These are phyloP conservation scores for Hsuehochloa calcarea DNA, from an alignment of 176 grass and related monocot species.

Conservation along the genomic window DNA sequence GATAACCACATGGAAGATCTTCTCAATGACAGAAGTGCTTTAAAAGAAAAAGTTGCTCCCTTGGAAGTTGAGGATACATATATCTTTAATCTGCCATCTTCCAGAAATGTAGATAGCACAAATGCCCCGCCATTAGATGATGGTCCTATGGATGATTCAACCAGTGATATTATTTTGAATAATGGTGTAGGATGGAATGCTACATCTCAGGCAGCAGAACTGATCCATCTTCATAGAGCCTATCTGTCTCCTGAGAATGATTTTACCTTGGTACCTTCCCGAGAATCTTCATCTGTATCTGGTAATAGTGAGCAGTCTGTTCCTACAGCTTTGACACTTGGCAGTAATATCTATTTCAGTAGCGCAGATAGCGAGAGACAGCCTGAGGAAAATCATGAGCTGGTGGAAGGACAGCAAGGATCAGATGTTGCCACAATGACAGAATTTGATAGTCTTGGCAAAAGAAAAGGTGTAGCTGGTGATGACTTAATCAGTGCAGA, in stretches of 20 bases:
- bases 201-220: constrained; percentile 29
- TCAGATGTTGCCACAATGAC: constrained; percentile 23
- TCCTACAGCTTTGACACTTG: constrained; percentile 57
- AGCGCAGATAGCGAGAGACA: constrained; percentile 12
- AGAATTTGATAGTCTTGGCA: constrained; percentile 12
- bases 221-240: constrained; percentile 28
- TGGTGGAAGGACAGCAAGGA: constrained; percentile 28
- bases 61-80: neutral
- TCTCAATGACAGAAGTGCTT: neutral
- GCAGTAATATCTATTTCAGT: constrained; percentile 51
- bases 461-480: constrained; percentile 14
- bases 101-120: constrained; percentile 36
- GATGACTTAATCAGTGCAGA: constrained; percentile 23
- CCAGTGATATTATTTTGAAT: constrained; percentile 34
- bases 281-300: constrained; percentile 24
- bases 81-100: constrained; percentile 16
- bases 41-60: neutral
- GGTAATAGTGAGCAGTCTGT: constrained; percentile 45
- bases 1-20: neutral
- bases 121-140: constrained; percentile 8
- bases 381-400: constrained; percentile 21
- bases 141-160: constrained; percentile 23
- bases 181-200: constrained; percentile 4
- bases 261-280: constrained; percentile 18
- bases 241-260: constrained; percentile 18